Evolutionary conservation across 2,329 filamentous ascomycete species (phyloP).

Genomic region (Tympanopsis confertula): DNA sequence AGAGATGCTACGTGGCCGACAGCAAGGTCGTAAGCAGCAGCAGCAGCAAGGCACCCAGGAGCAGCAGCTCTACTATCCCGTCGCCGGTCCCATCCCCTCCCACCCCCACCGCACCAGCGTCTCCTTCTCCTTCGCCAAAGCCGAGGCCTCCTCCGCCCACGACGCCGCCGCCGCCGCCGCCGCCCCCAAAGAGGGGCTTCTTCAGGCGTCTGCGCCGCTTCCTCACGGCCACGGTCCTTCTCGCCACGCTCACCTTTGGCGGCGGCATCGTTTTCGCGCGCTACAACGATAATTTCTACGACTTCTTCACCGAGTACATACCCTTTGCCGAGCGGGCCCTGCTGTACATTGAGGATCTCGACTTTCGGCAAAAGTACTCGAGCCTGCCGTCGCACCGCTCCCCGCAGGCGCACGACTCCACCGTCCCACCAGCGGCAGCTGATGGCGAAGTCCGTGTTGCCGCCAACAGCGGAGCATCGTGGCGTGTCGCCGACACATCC

Average conservation of each 20-base stretch:
- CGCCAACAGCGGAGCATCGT: constrained; percentile 73
- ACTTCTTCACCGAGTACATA: constrained; percentile 96
- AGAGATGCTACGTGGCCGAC: too few species aligned
- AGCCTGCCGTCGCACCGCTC: constrained; percentile 26
- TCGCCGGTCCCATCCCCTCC: too few species aligned
- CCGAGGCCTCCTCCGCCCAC: constrained; percentile 21
- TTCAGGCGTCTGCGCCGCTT: constrained; percentile 66
- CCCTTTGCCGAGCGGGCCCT: constrained; percentile 91
- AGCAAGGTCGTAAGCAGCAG: too few species aligned
- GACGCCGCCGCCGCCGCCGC: constrained; percentile 23
- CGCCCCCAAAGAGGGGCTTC: constrained; percentile 47
- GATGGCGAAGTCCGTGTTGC: constrained; percentile 71
- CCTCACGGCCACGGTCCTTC: constrained; percentile 63
- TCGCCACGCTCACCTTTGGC: constrained; percentile 68
- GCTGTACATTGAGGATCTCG: constrained; percentile 86
- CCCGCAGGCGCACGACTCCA: constrained; percentile 31
- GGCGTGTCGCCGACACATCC: constrained; percentile 57
- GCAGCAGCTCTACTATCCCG: too few species aligned
- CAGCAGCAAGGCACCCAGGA: too few species aligned
- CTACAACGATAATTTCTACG: constrained; percentile 94
- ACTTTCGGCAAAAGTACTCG: constrained; percentile 79
- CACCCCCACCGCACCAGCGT: constrained; percentile 5
- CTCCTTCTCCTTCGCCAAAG: constrained; percentile 12
- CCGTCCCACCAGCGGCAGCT: constrained; percentile 37
- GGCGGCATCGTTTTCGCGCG: constrained; percentile 88